These are phyloP conservation scores for Phyllosticta citriasiana DNA, from an alignment of 2,329 filamentous ascomycete genomes.

Conservation along the genomic window DNA sequence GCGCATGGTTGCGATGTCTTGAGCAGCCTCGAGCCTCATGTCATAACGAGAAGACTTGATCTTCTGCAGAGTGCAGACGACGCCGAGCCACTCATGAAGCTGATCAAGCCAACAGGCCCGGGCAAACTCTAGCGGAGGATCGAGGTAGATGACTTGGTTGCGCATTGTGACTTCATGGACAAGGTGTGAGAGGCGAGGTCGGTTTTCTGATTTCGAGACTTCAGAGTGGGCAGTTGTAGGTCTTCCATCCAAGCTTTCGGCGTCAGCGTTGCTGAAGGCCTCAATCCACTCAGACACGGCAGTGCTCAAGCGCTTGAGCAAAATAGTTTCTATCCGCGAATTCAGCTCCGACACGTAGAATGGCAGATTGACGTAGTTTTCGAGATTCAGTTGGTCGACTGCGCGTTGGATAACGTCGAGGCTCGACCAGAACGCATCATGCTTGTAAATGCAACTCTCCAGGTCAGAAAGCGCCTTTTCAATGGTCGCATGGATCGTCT, in stretches of 20 bases:
- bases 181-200: slow-evolving; percentile 59
- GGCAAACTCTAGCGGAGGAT: slow-evolving; percentile 84
- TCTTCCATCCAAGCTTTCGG: slow-evolving; percentile 40
- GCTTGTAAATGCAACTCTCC: slow-evolving; percentile 72
- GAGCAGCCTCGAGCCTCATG: slow-evolving; percentile 59
- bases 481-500: slow-evolving; percentile 67
- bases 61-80: slow-evolving; percentile 85
- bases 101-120: slow-evolving; percentile 89
- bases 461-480: slow-evolving; percentile 78
- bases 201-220: slow-evolving; percentile 18
- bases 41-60: slow-evolving; percentile 94
- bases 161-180: slow-evolving; percentile 94
- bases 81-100: slow-evolving; percentile 84
- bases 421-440: slow-evolving; percentile 66
- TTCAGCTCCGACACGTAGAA: slow-evolving; percentile 89
- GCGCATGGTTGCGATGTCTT: slow-evolving; percentile 51
- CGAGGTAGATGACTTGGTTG: slow-evolving; percentile 94
- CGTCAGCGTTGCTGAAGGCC: slow-evolving; percentile 54
- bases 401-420: slow-evolving; percentile 81
- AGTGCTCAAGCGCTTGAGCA: slow-evolving; percentile 72
- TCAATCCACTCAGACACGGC: slow-evolving; percentile 82
- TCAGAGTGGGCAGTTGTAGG: slow-evolving; percentile 30
- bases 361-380: slow-evolving; percentile 87
- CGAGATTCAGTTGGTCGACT: slow-evolving; percentile 91
- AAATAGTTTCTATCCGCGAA: slow-evolving; percentile 66